Evolutionary conservation across 1,284 basidiomycete species (phyloP), one percentile per base, ranked within the genome.

Genomic region (Hypsizygus ulmarius): DNA sequence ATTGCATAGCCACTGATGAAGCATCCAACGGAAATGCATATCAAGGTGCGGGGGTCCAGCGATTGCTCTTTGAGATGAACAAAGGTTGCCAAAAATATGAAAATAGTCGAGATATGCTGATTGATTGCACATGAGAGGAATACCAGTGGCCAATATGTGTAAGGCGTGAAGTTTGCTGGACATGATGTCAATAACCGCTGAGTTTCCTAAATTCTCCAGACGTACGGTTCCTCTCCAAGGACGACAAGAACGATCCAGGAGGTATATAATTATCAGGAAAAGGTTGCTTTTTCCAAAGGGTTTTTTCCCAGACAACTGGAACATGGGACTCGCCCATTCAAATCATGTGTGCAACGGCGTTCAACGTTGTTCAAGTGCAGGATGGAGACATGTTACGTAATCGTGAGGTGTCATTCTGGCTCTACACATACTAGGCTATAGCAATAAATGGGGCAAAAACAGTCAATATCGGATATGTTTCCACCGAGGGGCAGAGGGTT

Each of bases 241-340:
- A 85, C 1, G 86, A 81, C 42, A 96, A 75, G 65, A 96, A 97
- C 7, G 81, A 75, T 2, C 70, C 69, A 8, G 84, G 81, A n/a
- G 90, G 87, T 43, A 97, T 86, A 68, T 93, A 82, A 64, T 95
- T 93, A 69, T 97, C 94, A 11, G 89, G 82, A 62, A 79, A 89
- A 4, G 78, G 72, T 61, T 89, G 88, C 52, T 67, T 71, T 62
- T 84, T 84, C 92, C 93, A 97, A 14, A 97, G 78, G n/a, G 90
- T 75, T 61, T 85, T 89, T 63, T 86, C 81, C 90, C 92, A 96
- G 55, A 70, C 59, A 36, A 18, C 21, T 28, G 38, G 33, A 15
- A 44, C 43, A 15, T 15, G 41, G 35, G 28, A 34, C 39, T 51
- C 43, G 51, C 50, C 45, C 52, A 54, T 55, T 30, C 40, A 53